These are phyloP conservation scores for Citeromyces siamensis DNA, from an alignment of 1,139 yeast genomes.

Conservation along the genomic window DNA sequence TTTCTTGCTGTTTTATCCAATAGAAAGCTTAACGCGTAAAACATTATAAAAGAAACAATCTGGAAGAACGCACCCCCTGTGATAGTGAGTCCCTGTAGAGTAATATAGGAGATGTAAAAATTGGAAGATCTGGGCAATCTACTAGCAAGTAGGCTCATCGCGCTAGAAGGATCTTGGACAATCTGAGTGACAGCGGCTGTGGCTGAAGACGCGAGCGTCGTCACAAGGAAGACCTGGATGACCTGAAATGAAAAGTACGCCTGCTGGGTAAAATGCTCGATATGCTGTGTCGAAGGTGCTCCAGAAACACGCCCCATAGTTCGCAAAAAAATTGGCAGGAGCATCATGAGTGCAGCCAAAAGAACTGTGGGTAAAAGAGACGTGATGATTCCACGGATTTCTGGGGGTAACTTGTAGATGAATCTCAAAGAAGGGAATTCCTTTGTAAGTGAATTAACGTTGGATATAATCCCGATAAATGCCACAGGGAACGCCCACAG, in stretches of 20 bases:
- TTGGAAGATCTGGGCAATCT: slow-evolving; percentile 66
- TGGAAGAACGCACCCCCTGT: slow-evolving; percentile 75
- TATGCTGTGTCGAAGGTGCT: slow-evolving; percentile 50
- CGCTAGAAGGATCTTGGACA: slow-evolving; percentile 34
- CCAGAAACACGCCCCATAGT: slow-evolving; percentile 67
- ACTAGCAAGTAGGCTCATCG: slow-evolving; percentile 42
- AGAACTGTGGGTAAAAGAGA: slow-evolving; percentile 63
- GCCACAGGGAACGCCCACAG: slow-evolving; percentile 88
- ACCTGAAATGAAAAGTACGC: slow-evolving; percentile 88
- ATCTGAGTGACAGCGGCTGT: slow-evolving; percentile 53
- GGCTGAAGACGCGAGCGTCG: slow-evolving; percentile 75
- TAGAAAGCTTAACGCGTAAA: slow-evolving; percentile 51
- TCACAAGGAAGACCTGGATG: slow-evolving; percentile 70
- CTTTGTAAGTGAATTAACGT: slow-evolving; percentile 47
- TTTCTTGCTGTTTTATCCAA: slow-evolving; percentile 75
- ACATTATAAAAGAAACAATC: slow-evolving; percentile 54
- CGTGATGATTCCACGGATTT: slow-evolving; percentile 55
- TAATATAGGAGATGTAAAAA: slow-evolving; percentile 47
- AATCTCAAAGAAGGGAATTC: slow-evolving; percentile 53
- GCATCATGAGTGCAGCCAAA: slow-evolving; percentile 54
- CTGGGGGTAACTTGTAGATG: slow-evolving; percentile 47
- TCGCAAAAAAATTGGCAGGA: slow-evolving; percentile 73
- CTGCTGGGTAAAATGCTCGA: slow-evolving; percentile 73
- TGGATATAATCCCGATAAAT: slow-evolving; percentile 69
- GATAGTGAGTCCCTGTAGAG: slow-evolving; percentile 70